A percentile compares a stretch with the other conserved stretches of the same genome.
Conservation (phyloP, 2,329 filamentous ascomycete genomes). For the Sarocladium oryzae region DNA sequence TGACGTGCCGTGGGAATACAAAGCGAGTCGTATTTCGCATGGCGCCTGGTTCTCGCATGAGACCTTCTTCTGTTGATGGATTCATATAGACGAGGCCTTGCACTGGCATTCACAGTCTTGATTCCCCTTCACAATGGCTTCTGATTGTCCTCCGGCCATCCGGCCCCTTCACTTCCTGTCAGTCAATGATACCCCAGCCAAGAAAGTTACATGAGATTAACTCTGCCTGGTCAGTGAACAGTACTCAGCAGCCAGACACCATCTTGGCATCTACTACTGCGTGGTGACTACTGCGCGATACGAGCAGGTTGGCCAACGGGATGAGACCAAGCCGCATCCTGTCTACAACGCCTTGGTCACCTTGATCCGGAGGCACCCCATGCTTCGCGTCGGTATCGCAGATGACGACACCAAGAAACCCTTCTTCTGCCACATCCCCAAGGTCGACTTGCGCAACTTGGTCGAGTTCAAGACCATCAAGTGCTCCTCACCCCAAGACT, state of each 20-base stretch:
- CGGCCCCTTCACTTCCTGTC: conserved; percentile 23
- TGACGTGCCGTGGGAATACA: too few relatives aligned
- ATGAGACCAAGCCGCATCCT: conserved; percentile 10
- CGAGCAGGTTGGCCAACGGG: conserved; percentile 8
- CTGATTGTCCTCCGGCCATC: conserved; percentile 11
- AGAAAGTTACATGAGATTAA: conserved; percentile 20
- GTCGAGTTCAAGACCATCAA: conserved; percentile 28
- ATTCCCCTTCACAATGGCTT: too few relatives aligned
- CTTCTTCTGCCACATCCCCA: conserved; percentile 34
- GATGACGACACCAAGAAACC: conserved; percentile 32
- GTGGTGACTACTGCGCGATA: conserved; percentile 42
- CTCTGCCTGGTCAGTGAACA: conserved; percentile 31
- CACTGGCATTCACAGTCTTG: too few relatives aligned
- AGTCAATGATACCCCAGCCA: conserved; percentile 14
- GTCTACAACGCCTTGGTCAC: conserved; percentile 32
- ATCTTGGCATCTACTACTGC: conserved; percentile 39
- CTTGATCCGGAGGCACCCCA: conserved; percentile 36
- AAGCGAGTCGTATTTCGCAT: too few relatives aligned
- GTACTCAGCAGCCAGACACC: conserved; percentile 39
- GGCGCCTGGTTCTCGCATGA: too few relatives aligned
- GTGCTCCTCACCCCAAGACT: conserved; percentile 17
- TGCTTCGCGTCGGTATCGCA: conserved; percentile 42
- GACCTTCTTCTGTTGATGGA: too few relatives aligned
- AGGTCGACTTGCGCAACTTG: conserved; percentile 37
- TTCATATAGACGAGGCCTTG: too few relatives aligned